Conservation (phyloP, 768 basidiomycete species). For the Mycena filopes region DNA sequence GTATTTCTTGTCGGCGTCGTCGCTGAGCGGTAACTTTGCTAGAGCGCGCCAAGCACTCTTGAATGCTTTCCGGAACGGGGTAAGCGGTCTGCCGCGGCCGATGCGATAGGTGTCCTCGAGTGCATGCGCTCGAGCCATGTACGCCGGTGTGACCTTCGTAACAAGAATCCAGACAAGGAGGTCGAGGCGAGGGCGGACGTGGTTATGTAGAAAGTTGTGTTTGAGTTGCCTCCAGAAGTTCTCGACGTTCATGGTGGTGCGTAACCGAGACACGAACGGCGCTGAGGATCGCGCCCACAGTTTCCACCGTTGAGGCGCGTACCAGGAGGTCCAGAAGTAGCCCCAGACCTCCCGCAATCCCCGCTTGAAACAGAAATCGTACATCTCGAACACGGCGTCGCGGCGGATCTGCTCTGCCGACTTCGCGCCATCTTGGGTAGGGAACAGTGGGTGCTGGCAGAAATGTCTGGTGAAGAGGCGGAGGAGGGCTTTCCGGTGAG, state of each 20-base stretch:
- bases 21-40: conserved; percentile 15
- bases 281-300: conserved; percentile 37
- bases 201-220: conserved; percentile 34
- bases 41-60: conserved; percentile 37
- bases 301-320: conserved; percentile 31
- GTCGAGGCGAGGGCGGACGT: conserved; percentile 34
- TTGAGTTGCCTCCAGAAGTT: conserved; percentile 27
- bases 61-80: conserved; percentile 39
- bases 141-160: conserved; percentile 39
- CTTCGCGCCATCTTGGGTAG: conserved; percentile 29
- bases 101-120: conserved; percentile 32
- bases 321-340: conserved; percentile 40
- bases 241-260: conserved; percentile 35
- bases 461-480: conserved; percentile 40
- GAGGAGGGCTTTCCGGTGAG: conserved; percentile 37
- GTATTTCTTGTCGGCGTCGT: conserved; percentile 31
- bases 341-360: conserved; percentile 38
- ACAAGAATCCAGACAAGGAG: conserved; percentile 42
- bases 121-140: conserved; percentile 28
- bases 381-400: conserved; percentile 39
- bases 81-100: conserved; percentile 37
- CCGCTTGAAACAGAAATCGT: conserved; percentile 28
- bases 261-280: conserved; percentile 27
- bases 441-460: conserved; percentile 35
- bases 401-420: conserved; percentile 27